Percentiles rank a stretch among this genome's conserved stretches.
These are phyloP conservation scores for Hawksworthiomyces lignivorus DNA, from an alignment of 2,329 filamentous ascomycete species.

Conservation along the genomic window DNA sequence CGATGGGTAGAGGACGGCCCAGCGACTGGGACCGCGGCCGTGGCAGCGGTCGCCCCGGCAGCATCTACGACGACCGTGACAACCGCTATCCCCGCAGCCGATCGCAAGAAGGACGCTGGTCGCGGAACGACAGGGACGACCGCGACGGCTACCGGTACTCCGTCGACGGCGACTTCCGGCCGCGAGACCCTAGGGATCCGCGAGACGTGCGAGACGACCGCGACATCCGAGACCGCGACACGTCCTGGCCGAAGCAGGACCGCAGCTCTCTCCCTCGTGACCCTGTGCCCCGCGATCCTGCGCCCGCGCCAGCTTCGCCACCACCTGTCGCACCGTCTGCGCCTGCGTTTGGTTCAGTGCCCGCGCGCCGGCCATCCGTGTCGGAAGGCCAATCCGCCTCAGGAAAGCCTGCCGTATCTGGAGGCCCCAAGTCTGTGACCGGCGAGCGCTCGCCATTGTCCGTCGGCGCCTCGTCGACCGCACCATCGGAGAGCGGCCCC, in stretches of 20 bases:
- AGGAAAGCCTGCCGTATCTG: constrained; percentile 41
- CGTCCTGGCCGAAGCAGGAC: constrained; percentile 44
- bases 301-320: constrained; percentile 43
- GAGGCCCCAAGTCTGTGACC: constrained; percentile 42
- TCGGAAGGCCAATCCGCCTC: constrained; percentile 28
- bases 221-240: constrained; percentile 36
- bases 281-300: constrained; percentile 34
- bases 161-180: constrained; percentile 26
- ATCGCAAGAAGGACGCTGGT: constrained; percentile 57
- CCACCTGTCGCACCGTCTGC: constrained; percentile 51
- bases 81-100: constrained; percentile 56
- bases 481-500: not conserved
- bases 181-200: constrained; percentile 35
- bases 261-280: constrained; percentile 42
- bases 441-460: constrained; percentile 39
- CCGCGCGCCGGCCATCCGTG: constrained; percentile 34
- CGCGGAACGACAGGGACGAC: constrained; percentile 40
- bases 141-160: constrained; percentile 37
- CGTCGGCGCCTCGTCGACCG: constrained; percentile 22
- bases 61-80: constrained; percentile 52
- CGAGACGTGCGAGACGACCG: constrained; percentile 26
- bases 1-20: constrained; percentile 25
- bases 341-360: constrained; percentile 49
- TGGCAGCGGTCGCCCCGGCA: constrained; percentile 39
- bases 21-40: constrained; percentile 46